Evolutionary conservation across 1,139 yeast species (phyloP).

Genomic region (Hyphopichia buzzinii): DNA sequence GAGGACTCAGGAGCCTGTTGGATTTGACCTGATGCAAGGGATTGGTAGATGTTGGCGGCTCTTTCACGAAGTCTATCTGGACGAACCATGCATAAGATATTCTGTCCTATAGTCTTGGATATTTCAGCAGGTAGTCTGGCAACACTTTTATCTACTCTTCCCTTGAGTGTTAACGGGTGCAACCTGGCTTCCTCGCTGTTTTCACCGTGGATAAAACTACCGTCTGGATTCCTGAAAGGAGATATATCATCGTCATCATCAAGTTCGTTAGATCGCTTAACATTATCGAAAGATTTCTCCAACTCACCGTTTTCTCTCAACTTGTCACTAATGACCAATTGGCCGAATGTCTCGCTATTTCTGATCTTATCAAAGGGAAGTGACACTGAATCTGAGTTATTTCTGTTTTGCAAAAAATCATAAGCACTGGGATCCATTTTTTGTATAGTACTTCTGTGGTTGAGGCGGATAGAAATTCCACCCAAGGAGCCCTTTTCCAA

Average conservation of each 20-base stretch:
- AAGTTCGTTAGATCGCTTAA: constrained; percentile 3
- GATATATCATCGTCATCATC: constrained; percentile 20
- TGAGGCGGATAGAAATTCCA: too few relatives aligned
- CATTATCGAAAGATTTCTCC: constrained; percentile 5
- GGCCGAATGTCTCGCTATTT: constrained; percentile 43
- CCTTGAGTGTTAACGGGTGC: constrained; percentile 46
- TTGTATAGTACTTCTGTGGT: background rate
- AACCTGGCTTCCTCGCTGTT: constrained; percentile 53
- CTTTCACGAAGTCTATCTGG: constrained; percentile 58
- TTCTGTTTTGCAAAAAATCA: constrained; percentile 6
- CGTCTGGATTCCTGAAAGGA: constrained; percentile 39
- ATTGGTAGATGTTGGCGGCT: constrained; percentile 52
- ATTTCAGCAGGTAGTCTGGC: constrained; percentile 52
- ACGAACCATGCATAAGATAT: constrained; percentile 51
- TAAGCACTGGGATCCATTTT: constrained; percentile 6
- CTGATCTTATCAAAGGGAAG: constrained; percentile 31
- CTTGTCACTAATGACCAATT: constrained; percentile 43
- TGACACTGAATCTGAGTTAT: background rate
- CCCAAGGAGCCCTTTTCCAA: too few relatives aligned
- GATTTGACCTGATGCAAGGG: constrained; percentile 48
- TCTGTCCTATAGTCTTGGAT: constrained; percentile 55
- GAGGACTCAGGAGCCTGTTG: constrained; percentile 52
- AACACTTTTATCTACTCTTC: constrained; percentile 45
- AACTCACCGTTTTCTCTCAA: constrained; percentile 18
- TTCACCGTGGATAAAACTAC: constrained; percentile 40